These are phyloP conservation scores for Linnemannia elongata DNA, from an alignment of 192 early-diverging fungal genomes.

Conservation along the genomic window DNA sequence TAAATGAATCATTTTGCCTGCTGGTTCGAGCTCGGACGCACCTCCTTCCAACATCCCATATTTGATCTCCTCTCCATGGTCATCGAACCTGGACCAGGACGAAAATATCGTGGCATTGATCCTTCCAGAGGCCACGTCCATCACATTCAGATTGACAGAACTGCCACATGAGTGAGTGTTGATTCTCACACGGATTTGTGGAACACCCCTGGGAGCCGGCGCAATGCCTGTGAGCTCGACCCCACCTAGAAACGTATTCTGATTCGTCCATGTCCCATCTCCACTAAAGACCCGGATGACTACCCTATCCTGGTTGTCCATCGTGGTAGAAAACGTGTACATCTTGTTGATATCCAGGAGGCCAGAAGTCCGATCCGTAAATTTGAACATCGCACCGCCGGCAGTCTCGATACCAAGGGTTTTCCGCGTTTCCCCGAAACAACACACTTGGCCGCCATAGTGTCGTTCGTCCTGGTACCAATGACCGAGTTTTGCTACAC, in stretches of 20 bases:
- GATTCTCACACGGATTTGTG: constrained; percentile 93
- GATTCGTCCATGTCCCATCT: constrained; percentile 88
- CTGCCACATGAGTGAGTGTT: constrained; percentile 92
- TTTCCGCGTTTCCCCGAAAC: constrained; percentile 58
- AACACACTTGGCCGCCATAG: constrained; percentile 63
- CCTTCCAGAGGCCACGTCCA: constrained; percentile 10
- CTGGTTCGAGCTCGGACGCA: background rate
- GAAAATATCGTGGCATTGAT: background rate
- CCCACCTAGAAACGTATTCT: constrained; percentile 94
- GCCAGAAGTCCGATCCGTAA: constrained; percentile 77
- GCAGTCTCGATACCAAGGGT: constrained; percentile 94
- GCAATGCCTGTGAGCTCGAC: constrained; percentile 93
- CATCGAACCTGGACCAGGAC: background rate
- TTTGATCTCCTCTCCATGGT: background rate
- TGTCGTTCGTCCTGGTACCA: background rate
- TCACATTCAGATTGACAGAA: background rate
- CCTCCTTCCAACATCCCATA: constrained; percentile 1
- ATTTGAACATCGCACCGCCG: constrained; percentile 91
- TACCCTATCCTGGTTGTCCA: constrained; percentile 92
- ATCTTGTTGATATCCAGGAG: constrained; percentile 86
- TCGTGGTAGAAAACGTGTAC: constrained; percentile 96
- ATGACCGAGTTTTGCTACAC: constrained; percentile 81
- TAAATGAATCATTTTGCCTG: background rate
- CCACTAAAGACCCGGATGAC: constrained; percentile 95
- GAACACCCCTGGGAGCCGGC: constrained; percentile 91